Evolutionary conservation across 768 basidiomycete genomes (phyloP).

Genomic region (Mycena haematopus): DNA sequence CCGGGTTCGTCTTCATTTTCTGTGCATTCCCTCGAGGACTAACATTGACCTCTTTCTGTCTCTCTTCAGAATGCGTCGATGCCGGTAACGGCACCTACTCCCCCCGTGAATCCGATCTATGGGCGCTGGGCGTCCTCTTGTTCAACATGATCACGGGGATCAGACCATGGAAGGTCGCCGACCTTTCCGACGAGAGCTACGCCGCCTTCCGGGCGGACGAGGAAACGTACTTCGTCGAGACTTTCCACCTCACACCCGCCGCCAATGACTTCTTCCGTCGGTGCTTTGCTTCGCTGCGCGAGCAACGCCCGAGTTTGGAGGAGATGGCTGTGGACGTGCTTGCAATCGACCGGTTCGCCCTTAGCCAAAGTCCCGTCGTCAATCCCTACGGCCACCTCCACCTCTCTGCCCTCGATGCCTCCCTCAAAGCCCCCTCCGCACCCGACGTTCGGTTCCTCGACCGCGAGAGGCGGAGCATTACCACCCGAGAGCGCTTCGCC

Average conservation of each 20-base stretch:
- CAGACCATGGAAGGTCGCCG: background rate
- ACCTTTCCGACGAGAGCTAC: background rate
- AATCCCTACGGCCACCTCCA: background rate
- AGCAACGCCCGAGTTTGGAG: background rate
- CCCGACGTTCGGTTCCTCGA: background rate
- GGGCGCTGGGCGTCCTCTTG: slow-evolving; percentile 1
- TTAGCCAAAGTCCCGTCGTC: background rate
- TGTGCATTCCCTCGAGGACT: no score
- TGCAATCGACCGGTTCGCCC: slow-evolving; percentile 1
- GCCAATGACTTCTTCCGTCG: slow-evolving; percentile 5
- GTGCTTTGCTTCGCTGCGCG: slow-evolving; percentile 11
- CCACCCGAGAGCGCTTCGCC: background rate
- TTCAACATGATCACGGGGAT: background rate
- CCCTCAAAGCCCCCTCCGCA: no score
- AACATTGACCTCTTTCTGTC: no score
- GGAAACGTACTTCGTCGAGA: background rate
- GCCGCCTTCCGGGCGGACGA: slow-evolving; percentile 10
- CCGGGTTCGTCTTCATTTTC: slow-evolving; percentile 7
- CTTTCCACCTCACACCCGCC: background rate
- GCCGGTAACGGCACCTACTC: background rate
- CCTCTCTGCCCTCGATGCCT: no score
- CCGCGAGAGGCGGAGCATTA: background rate
- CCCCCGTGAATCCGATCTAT: slow-evolving; percentile 4
- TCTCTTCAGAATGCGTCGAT: slow-evolving; percentile 1
- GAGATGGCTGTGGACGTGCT: slow-evolving; percentile 1